Evolutionary conservation across 139 green algal genomes (phyloP).

Genomic region (Coelastrella sp.): DNA sequence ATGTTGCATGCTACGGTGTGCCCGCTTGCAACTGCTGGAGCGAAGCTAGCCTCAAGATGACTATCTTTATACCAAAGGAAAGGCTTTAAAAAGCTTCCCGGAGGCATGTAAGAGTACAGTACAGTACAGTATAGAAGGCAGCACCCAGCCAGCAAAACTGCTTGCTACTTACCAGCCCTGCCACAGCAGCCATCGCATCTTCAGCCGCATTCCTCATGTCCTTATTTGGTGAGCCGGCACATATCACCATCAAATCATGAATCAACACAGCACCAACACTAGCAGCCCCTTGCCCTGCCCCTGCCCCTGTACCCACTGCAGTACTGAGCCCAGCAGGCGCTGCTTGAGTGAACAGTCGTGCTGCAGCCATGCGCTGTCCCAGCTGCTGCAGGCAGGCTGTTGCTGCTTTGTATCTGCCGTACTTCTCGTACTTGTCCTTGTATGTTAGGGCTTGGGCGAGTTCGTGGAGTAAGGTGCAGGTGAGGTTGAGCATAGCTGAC

Average conservation of each 20-base stretch:
- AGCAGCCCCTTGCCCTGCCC: neutral
- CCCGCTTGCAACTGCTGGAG: no score
- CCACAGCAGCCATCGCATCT: neutral
- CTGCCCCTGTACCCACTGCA: neutral
- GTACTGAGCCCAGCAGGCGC: neutral
- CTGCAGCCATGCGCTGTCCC: neutral
- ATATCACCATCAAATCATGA: neutral
- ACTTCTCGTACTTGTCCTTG: neutral
- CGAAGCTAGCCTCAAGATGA: no score
- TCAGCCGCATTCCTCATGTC: slow-evolving; percentile 31
- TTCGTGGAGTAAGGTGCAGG: neutral
- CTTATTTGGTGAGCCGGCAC: neutral
- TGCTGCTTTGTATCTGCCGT: slow-evolving; percentile 18
- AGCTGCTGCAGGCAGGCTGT: neutral
- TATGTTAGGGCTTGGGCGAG: neutral
- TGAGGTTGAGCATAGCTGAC: neutral
- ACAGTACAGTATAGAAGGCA: neutral
- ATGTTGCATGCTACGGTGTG: no score
- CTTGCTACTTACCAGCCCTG: slow-evolving; percentile 4
- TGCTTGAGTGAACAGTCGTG: neutral
- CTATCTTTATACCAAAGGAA: no score
- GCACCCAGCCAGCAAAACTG: neutral
- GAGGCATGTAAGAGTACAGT: no score
- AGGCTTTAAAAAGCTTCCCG: no score
- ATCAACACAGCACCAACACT: neutral